phyloP scores from a whole-genome alignment of 2,329 filamentous ascomycete species.

The Pseudogymnoascus sp. region DNA sequence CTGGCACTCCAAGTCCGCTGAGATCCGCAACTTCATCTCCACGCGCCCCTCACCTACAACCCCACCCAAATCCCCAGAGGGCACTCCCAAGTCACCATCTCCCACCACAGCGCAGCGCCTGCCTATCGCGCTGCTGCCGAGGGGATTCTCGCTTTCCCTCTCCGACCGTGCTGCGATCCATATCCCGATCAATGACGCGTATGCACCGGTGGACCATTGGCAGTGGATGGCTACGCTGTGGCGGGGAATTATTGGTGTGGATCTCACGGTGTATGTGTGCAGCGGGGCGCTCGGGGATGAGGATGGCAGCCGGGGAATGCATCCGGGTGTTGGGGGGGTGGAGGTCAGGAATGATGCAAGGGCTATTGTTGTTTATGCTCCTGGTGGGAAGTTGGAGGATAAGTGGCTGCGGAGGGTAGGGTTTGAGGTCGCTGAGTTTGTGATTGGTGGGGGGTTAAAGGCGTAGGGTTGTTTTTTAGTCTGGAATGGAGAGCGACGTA shows the following conservation, averaged over 20 bases:
- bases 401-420: conserved; percentile 66
- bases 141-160: conserved; percentile 71
- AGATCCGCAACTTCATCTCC: conserved; percentile 57
- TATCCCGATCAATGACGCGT: conserved; percentile 69
- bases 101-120: conserved; percentile 28
- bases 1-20: conserved; percentile 69
- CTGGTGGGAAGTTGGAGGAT: conserved; percentile 48
- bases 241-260: conserved; percentile 76
- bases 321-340: conserved; percentile 36
- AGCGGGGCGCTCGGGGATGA: conserved; percentile 14
- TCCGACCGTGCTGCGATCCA: conserved; percentile 68
- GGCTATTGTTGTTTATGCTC: conserved; percentile 45
- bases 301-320: neutral
- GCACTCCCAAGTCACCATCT: conserved; percentile 13
- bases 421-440: conserved; percentile 85
- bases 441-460: conserved; percentile 29
- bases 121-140: conserved; percentile 68
- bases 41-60: conserved; percentile 17
- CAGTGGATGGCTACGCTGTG: conserved; percentile 94
- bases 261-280: conserved; percentile 66
- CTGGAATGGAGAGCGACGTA: neutral
- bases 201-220: conserved; percentile 85
- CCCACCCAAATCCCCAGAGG: neutral
- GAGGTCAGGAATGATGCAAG: conserved; percentile 48
- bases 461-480: neutral